A percentile compares a stretch with the other conserved stretches of the same genome.
Conservation (phyloP, 2,329 filamentous ascomycete species). For the Chaetomium olivaceum region DNA sequence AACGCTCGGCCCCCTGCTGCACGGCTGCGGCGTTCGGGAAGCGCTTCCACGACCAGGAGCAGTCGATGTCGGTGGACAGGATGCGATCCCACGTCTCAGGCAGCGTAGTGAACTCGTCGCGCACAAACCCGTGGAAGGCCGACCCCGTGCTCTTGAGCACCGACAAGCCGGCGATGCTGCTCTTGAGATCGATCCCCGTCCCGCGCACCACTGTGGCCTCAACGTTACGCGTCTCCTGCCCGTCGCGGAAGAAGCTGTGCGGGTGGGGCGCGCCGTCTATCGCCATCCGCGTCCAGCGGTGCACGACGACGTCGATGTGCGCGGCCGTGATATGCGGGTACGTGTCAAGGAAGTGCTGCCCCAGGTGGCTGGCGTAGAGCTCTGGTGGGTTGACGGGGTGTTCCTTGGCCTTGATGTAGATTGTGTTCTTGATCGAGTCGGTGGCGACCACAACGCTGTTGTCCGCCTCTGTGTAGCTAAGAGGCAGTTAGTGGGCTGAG, state of each 20-base stretch:
- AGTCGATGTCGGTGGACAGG: conserved; percentile 88
- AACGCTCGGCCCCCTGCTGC: conserved; percentile 61
- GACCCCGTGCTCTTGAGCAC: conserved; percentile 97
- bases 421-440: conserved; percentile 97
- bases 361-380: conserved; percentile 82
- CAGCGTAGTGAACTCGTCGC: conserved; percentile 90
- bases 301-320: conserved; percentile 77
- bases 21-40: conserved; percentile 70
- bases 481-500: conserved; percentile 8
- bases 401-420: conserved; percentile 93
- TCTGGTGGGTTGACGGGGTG: conserved; percentile 90
- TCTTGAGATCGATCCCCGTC: conserved; percentile 72
- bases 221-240: conserved; percentile 82
- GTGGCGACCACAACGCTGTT: conserved; percentile 95
- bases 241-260: conserved; percentile 90
- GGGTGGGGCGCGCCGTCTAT: conserved; percentile 89
- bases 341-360: conserved; percentile 81
- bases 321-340: conserved; percentile 87
- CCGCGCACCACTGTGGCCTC: conserved; percentile 68
- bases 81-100: conserved; percentile 93
- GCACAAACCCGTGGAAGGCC: conserved; percentile 90
- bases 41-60: conserved; percentile 79
- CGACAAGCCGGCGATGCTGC: conserved; percentile 76
- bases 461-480: conserved; percentile 89
- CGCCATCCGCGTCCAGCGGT: conserved; percentile 88